Percentiles rank a stretch among this genome's conserved stretches.
phyloP scores from a whole-genome alignment of 208 protist species.

The Acanthamoeba healyi region DNA sequence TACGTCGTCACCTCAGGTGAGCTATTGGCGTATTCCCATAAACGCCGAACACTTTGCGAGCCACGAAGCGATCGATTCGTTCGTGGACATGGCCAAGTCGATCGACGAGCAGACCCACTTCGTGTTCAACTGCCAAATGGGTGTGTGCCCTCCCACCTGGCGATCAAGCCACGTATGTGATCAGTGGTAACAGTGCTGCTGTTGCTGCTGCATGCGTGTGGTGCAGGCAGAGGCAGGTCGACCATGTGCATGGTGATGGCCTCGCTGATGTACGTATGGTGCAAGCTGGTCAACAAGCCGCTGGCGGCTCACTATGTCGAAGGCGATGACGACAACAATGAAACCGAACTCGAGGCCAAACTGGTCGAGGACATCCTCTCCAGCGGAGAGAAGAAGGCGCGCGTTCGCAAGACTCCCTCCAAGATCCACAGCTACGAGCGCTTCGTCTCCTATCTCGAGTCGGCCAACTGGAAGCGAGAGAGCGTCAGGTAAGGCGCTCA shows the following conservation, averaged over 20 bases:
- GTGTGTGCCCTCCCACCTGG: neutral
- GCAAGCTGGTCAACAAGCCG: slow-evolving; percentile 7
- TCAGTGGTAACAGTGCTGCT: too few species aligned
- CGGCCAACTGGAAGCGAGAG: neutral
- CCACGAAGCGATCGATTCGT: neutral
- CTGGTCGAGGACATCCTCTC: neutral
- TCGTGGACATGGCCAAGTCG: neutral
- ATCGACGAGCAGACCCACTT: slow-evolving; percentile 30
- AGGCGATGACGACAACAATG: neutral
- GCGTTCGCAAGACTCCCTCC: neutral
- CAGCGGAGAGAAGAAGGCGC: neutral
- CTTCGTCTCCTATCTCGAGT: slow-evolving; percentile 12
- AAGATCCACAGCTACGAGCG: slow-evolving; percentile 57
- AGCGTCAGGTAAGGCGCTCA: neutral
- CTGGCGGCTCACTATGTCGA: neutral
- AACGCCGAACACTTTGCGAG: slow-evolving; percentile 22
- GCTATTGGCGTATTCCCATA: slow-evolving; percentile 49
- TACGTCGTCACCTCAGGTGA: neutral
- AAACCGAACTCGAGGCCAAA: neutral
- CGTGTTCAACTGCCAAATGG: slow-evolving; percentile 70
- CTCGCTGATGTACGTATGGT: slow-evolving; percentile 56
- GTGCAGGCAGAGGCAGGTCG: slow-evolving; percentile 41
- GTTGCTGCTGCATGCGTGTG: neutral
- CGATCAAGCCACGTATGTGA: too few species aligned
- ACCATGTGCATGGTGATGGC: slow-evolving; percentile 69